Evolutionary conservation across 257 asterid genomes (phyloP), one percentile per base, ranked within the genome.

Genomic region (Marsdenia floribunda): DNA sequence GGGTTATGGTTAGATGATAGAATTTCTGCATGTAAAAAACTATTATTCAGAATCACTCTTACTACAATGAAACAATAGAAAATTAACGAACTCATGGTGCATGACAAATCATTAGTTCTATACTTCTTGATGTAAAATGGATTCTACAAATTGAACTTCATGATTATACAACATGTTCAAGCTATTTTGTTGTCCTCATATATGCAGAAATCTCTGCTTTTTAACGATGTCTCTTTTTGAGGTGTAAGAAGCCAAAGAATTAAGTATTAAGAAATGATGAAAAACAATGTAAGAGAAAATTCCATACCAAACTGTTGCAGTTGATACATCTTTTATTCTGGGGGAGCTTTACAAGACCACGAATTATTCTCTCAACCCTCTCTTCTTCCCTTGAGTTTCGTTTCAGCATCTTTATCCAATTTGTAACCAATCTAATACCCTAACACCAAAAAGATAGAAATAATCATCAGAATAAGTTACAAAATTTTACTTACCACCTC

Each of bases 241-340:
- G 65, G 67, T 13, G 7, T 19, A 3, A 12, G 24, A 33, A 60
- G 15, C n/a, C 33, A 19, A 65, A n/a, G 26, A 2, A 37, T 8
- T 35, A 65, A 65, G 10, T 18, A 65, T 0, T 29, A 18, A 5
- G 26, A 16, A 33, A 11, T 35, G 6, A 3, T 37, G 70, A 38
- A 65, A 6, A 44, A 44, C 16, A 66, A 44, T 57, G 29, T 22
- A 33, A 54, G 22, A 52, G 52, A 66, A 64, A 18, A 18, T 33
- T 13, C 33, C 80, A 46, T 88, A 89, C 98, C 97, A 88, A 85
- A 77, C 80, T 79, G 80, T 89, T 88, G 96, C 98, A 93, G 75
- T 93, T 93, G 79, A 93, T 89, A 82, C 98, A 93, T 86, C 92
- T 87, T 75, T 79, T 82, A 70, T 93, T 93, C 76, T 88, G 90